Evolutionary conservation across 2,329 filamentous ascomycete genomes (phyloP).

Genomic region (Nemania sp.): DNA sequence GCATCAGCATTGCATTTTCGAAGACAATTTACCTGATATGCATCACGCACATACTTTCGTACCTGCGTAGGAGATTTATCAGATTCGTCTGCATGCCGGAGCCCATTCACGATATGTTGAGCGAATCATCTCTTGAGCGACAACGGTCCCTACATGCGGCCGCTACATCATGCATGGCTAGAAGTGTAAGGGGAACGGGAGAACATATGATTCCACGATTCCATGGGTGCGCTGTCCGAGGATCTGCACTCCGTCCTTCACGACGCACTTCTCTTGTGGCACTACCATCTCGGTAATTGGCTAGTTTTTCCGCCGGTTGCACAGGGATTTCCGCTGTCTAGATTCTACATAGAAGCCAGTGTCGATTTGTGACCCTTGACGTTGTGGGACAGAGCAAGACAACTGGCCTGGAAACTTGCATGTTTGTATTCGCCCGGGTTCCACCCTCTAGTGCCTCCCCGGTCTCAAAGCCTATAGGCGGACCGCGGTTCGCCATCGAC

Average conservation of each 20-base stretch:
- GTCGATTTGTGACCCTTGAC: constrained; percentile 37
- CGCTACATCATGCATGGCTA: constrained; percentile 40
- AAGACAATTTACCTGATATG: constrained; percentile 6
- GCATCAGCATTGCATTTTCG: not conserved
- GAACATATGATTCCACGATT: constrained; percentile 47
- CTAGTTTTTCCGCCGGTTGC: constrained; percentile 50
- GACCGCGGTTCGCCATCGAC: constrained; percentile 12
- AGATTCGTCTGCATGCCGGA: constrained; percentile 8
- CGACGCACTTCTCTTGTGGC: constrained; percentile 40
- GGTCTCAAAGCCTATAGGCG: constrained; percentile 16
- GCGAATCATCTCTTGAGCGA: constrained; percentile 6
- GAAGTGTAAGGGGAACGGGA: constrained; percentile 40
- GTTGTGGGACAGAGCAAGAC: constrained; percentile 39
- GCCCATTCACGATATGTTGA: not conserved
- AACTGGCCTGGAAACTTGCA: constrained; percentile 40
- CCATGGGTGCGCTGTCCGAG: constrained; percentile 35
- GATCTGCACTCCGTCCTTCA: constrained; percentile 43
- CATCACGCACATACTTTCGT: not conserved
- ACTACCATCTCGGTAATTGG: constrained; percentile 49
- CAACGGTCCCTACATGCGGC: constrained; percentile 12
- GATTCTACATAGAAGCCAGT: constrained; percentile 32
- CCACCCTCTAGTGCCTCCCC: constrained; percentile 29
- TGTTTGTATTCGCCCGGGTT: constrained; percentile 41
- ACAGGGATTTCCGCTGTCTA: constrained; percentile 42
- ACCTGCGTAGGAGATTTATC: constrained; percentile 6